A percentile compares a stretch with the other conserved stretches of the same genome.
Evolutionary conservation across 2,329 filamentous ascomycete species (phyloP).

Genomic region (Colletotrichum graminicola): DNA sequence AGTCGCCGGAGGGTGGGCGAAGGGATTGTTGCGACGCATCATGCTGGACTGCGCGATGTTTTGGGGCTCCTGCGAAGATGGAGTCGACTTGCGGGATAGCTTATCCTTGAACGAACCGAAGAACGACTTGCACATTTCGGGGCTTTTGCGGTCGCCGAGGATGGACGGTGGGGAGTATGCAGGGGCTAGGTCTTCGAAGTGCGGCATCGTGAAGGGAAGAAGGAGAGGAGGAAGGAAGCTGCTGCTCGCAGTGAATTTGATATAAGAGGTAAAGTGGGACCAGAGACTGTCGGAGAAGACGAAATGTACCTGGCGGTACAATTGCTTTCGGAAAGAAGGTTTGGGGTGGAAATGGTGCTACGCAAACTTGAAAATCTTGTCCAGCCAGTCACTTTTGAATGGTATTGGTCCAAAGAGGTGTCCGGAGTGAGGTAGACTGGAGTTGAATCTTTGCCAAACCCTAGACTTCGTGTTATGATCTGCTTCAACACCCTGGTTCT

Average conservation of each 20-base stretch:
- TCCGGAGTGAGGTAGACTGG: not conserved
- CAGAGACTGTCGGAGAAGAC: not conserved
- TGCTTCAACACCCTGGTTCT: not conserved
- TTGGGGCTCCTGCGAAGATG: constrained; percentile 32
- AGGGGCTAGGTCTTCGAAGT: constrained; percentile 15
- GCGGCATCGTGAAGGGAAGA: constrained; percentile 27
- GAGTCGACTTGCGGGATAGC: constrained; percentile 47
- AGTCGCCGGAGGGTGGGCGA: constrained; percentile 34
- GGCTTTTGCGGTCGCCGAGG: not conserved
- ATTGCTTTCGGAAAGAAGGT: constrained; percentile 15
- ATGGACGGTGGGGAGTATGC: not conserved
- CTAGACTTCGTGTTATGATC: not conserved
- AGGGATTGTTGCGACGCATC: constrained; percentile 40
- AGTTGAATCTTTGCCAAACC: not conserved
- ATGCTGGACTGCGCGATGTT: constrained; percentile 38
- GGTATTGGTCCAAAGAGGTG: constrained; percentile 4
- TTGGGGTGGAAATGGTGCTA: not conserved
- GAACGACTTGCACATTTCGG: constrained; percentile 45
- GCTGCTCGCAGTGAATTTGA: constrained; percentile 5
- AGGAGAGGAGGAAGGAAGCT: not conserved
- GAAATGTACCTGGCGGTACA: not conserved
- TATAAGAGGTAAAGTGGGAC: constrained; percentile 18
- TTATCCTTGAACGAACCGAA: constrained; percentile 52
- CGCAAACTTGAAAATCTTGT: not conserved
- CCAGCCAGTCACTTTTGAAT: not conserved